A percentile compares a stretch with the other conserved stretches of the same genome.
phyloP scores from a whole-genome alignment of 202 grass and related monocot genomes.

The Bolboschoenoplectus hybrid region DNA sequence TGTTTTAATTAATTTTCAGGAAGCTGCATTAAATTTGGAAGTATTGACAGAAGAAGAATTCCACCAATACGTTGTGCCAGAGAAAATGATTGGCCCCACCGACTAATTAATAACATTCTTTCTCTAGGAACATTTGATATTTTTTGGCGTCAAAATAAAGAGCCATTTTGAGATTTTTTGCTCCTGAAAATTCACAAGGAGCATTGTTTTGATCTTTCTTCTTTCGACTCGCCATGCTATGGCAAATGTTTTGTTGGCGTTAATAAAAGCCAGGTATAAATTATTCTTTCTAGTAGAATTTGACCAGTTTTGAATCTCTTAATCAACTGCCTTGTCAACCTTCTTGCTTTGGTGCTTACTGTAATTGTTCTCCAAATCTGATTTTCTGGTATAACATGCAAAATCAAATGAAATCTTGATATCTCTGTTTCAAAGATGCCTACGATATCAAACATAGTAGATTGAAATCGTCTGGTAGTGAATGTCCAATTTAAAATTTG shows the following conservation, averaged over 20 bases:
- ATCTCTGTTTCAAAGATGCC: not conserved
- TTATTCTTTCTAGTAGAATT: not conserved
- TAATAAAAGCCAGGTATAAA: not conserved
- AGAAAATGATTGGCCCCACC: constrained; percentile 91
- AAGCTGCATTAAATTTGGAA: constrained; percentile 76
- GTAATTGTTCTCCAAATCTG: not conserved
- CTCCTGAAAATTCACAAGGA: constrained; percentile 11
- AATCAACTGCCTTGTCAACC: not conserved
- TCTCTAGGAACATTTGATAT: not conserved
- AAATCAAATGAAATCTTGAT: not conserved
- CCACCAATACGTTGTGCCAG: constrained; percentile 82
- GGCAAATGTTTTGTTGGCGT: constrained; percentile 1
- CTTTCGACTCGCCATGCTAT: not conserved
- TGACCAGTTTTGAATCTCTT: not conserved
- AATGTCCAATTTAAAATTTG: not conserved
- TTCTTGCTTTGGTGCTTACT: not conserved
- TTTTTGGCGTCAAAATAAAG: not conserved
- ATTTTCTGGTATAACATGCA: not conserved
- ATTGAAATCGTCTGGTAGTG: not conserved
- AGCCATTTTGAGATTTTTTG: constrained; percentile 24
- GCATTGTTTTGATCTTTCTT: constrained; percentile 8
- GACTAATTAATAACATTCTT: constrained; percentile 38
- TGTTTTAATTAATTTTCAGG: constrained; percentile 48
- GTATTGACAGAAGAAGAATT: constrained; percentile 89
- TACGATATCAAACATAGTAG: not conserved